phyloP scores from a whole-genome alignment of 1,139 yeast species.

The Pichia sp. region DNA sequence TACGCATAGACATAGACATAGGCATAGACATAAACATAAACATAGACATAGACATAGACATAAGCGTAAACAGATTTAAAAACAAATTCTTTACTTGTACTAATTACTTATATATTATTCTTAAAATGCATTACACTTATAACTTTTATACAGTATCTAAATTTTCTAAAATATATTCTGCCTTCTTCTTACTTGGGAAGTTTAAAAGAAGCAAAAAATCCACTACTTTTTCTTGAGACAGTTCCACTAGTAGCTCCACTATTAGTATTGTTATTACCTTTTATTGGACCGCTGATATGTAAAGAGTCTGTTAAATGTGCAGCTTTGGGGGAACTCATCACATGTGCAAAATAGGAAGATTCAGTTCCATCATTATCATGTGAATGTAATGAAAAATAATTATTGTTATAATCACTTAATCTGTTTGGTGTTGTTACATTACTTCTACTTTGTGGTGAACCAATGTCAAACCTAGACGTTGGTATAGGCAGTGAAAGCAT shows the following conservation, averaged over 20 bases:
- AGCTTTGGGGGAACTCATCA: constrained; percentile 2
- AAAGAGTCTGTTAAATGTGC: constrained; percentile 1
- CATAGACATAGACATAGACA: not conserved
- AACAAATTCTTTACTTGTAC: not conserved
- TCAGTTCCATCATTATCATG: not conserved
- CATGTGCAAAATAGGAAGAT: not conserved
- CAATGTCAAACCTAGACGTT: constrained; percentile 5
- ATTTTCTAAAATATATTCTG: not conserved
- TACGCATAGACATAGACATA: too few relatives aligned
- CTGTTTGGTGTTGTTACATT: constrained; percentile 4
- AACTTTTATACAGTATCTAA: not conserved
- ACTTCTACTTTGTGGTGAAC: constrained; percentile 9
- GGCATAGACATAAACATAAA: not conserved
- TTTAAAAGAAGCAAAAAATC: not conserved
- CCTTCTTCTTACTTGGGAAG: not conserved
- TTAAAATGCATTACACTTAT: too few relatives aligned
- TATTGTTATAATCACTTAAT: not conserved
- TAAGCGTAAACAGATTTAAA: not conserved
- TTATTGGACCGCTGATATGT: not conserved
- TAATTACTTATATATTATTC: too few relatives aligned
- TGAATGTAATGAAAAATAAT: not conserved
- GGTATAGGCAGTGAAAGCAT: not conserved
- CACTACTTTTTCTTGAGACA: not conserved
- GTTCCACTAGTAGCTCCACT: not conserved
- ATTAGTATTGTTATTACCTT: not conserved